Percentiles rank a stretch among this genome's conserved stretches.
These are phyloP conservation scores for Takashimella koratensis DNA, from an alignment of 1,284 basidiomycete species.

Conservation along the genomic window DNA sequence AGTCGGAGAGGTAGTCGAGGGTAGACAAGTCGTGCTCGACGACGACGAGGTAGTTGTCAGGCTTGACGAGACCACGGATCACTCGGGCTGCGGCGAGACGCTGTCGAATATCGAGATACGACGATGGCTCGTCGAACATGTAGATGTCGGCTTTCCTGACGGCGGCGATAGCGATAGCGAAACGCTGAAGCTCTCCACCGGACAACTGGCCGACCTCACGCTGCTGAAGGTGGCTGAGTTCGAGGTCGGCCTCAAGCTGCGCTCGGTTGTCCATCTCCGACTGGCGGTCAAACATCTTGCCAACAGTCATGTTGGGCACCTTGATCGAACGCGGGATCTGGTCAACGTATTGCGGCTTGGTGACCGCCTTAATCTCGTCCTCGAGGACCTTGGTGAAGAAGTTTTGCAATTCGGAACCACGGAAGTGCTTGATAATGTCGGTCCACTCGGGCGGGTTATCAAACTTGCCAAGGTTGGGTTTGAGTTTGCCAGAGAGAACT, in stretches of 20 bases:
- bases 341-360: slow-evolving; percentile 98
- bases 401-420: slow-evolving; percentile 94
- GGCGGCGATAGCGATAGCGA: slow-evolving; percentile 58
- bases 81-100: slow-evolving; percentile 93
- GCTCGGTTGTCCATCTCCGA: slow-evolving; percentile 65
- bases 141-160: slow-evolving; percentile 84
- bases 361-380: slow-evolving; percentile 94
- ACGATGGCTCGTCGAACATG: slow-evolving; percentile 78
- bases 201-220: slow-evolving; percentile 81
- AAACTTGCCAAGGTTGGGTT: slow-evolving; percentile 58
- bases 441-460: slow-evolving; percentile 92
- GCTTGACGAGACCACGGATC: slow-evolving; percentile 75
- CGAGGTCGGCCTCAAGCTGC: slow-evolving; percentile 72
- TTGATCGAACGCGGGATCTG: slow-evolving; percentile 96
- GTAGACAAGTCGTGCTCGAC: slow-evolving; percentile 98
- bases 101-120: slow-evolving; percentile 92
- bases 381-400: slow-evolving; percentile 99
- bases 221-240: slow-evolving; percentile 76
- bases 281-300: slow-evolving; percentile 72
- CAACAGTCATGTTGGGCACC: slow-evolving; percentile 70
- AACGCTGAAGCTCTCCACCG: slow-evolving; percentile 93
- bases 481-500: slow-evolving; percentile 89
- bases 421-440: slow-evolving; percentile 94
- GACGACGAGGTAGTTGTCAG: slow-evolving; percentile 85
- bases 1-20: slow-evolving; percentile 94